These are phyloP conservation scores for Cyberlindnera xylosilytica DNA, from an alignment of 805 yeast species.

Conservation along the genomic window DNA sequence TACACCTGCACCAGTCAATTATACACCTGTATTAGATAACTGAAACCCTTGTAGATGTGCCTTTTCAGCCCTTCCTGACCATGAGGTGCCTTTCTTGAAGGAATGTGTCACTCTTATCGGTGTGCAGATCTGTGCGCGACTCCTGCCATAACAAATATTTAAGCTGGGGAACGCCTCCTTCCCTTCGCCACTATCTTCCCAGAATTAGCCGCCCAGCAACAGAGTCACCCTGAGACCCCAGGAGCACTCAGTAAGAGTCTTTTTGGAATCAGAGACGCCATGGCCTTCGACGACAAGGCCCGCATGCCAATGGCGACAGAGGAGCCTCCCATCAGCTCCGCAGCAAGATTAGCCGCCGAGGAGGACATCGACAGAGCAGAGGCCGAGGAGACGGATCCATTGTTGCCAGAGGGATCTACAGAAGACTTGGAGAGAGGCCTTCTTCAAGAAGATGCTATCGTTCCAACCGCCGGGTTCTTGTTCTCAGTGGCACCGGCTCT, in stretches of 20 bases:
- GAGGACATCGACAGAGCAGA: background rate
- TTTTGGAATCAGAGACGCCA: no score
- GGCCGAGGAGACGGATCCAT: background rate
- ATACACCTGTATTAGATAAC: background rate
- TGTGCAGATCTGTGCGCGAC: conserved; percentile 1
- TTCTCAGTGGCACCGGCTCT: background rate
- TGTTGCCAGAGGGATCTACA: background rate
- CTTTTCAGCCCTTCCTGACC: no score
- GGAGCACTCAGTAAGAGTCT: no score
- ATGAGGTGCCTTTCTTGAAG: no score
- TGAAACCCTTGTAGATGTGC: no score
- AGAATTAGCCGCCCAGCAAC: background rate
- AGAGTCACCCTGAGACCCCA: background rate
- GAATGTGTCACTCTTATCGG: conserved; percentile 1
- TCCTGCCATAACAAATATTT: background rate
- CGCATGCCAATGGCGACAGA: no score
- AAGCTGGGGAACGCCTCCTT: background rate
- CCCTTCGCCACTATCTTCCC: no score
- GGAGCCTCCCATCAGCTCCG: background rate
- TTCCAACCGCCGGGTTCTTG: background rate
- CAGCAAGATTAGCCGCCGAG: background rate
- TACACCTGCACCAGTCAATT: no score
- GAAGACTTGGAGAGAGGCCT: background rate
- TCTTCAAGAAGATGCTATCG: background rate
- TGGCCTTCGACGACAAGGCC: no score